Evolutionary conservation across 306 rosid genomes (phyloP), one percentile per base, ranked within the genome.

Genomic region (Gleditsia sinensis): DNA sequence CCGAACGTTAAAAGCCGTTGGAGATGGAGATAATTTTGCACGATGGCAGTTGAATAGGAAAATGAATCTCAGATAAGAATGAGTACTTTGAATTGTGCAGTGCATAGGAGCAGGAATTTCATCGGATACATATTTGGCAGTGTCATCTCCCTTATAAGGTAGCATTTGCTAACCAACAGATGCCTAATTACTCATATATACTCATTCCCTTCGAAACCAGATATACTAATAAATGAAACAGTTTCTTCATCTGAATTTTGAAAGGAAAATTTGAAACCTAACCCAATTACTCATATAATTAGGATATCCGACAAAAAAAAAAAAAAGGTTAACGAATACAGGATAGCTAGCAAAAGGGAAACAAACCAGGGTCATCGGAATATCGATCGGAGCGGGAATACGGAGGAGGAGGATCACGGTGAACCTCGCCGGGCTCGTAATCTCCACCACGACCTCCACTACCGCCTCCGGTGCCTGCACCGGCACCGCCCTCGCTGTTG

Each of bases 371-470:
- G 0, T 79, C 84, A 53, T 79, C 82, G 19, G 84, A 11, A 72
- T 58, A 83, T 6, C 87, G 84, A 27, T 83, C 84, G 19, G 79
- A 75, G 75, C 84, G 87, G 50, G 84, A 79, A 57, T 58, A 79
- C 13, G 84, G 79, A 0, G 75, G 84, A 64, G 71, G 83, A 21
- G 63, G 79, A 42, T 79, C 87, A 19, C 79, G 79, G 67, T 69
- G 80, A 48, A 83, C 66, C 40, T 83, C 84, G 23, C 82, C 87
- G 3, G 84, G 53, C 61, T 83, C 82, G 42, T 53, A 83, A 54
- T 80, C 87, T 39, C 34, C 36, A 9, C 45, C 34, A 13, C 72
- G 86, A 42, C 73, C 73, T n/a, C 68, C 40, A 28, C 66, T 81
- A n/a, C 71, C 71, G 2, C 58, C 70, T 4, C 72, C 72, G 23